Evolutionary conservation across 1,139 yeast genomes (phyloP), one percentile per base, ranked within the genome.

Genomic region (Meyerozyma athensensis): DNA sequence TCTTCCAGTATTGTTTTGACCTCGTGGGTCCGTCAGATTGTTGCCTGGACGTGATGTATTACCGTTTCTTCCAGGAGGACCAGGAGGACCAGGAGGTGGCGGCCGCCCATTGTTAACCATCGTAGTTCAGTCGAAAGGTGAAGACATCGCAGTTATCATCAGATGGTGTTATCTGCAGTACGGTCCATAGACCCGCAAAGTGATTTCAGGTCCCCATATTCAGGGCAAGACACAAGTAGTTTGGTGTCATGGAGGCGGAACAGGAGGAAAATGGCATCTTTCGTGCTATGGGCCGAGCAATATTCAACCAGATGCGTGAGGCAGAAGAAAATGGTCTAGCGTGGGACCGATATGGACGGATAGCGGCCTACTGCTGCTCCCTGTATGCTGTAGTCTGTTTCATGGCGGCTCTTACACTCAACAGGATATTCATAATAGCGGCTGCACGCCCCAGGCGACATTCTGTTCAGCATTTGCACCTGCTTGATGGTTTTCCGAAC

Each of bases 381-480:
- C 22, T 33, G 9, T 47, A 47, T 26, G 51, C 48, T 2, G 26
- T 43, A 19, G 19, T 39, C 26, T 44, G 47, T 19, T 36, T 47
- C 24, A n/a, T 46, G 12, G 42, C 46, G 38, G 48, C 48, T 5
- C 40, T 47, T 10, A 16, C 45, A 13, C 39, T 47, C 18, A 46
- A 46, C 30, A 31, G 49, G 6, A 47, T 49, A 9, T 16, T 38
- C 30, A 40, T 41, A 9, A 35, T 47, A 21, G 49, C 51, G 6
- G 40, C 28, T 24, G 17, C 28, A 13, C 6, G 14, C 7, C 28
- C 17, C 9, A 10, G 4, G 3, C 28, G 28, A 13, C 8, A 9
- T 7, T 8, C 12, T 13, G 13, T 9, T 6, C 28, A 4, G 14
- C 14, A 9, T 8, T 5, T 24, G 14, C 28, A 24, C 13, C 14